A percentile compares a stretch with the other conserved stretches of the same genome.
phyloP scores from a whole-genome alignment of 352 stramenopile species.

The Pythium plurisporium region DNA sequence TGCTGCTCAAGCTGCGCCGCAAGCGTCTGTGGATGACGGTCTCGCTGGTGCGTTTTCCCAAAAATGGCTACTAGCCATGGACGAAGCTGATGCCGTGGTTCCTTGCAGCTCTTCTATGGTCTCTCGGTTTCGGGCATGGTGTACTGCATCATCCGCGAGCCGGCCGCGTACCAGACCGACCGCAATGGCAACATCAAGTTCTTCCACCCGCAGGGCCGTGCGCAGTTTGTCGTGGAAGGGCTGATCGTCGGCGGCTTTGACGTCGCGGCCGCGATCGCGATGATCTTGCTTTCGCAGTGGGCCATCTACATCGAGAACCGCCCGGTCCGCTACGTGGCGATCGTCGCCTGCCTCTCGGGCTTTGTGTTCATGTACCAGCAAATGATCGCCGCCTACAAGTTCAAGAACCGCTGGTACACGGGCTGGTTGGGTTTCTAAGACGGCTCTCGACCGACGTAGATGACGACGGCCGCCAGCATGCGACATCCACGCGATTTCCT shows the following conservation, averaged over 20 bases:
- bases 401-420: conserved; percentile 89
- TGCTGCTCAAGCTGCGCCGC: conserved; percentile 66
- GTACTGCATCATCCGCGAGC: conserved; percentile 88
- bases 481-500: too few relatives aligned
- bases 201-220: conserved; percentile 78
- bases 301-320: conserved; percentile 68
- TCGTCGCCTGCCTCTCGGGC: conserved; percentile 52
- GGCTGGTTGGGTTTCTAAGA: conserved; percentile 83
- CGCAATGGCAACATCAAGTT: conserved; percentile 82
- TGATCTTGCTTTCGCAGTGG: conserved; percentile 83
- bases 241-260: conserved; percentile 74
- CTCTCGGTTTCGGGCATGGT: conserved; percentile 87
- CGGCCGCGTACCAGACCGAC: conserved; percentile 60
- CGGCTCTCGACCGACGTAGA: too few relatives aligned
- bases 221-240: conserved; percentile 83
- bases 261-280: conserved; percentile 54
- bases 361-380: conserved; percentile 84
- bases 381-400: conserved; percentile 81
- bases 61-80: background rate
- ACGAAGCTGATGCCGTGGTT: background rate
- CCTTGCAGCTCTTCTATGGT: conserved; percentile 68
- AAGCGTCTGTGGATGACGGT: conserved; percentile 87
- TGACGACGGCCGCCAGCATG: too few relatives aligned
- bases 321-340: conserved; percentile 45
- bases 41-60: conserved; percentile 43